phyloP scores from a whole-genome alignment of 108 stramenopile species.

The Cyclotella choctawhatcheeana region DNA sequence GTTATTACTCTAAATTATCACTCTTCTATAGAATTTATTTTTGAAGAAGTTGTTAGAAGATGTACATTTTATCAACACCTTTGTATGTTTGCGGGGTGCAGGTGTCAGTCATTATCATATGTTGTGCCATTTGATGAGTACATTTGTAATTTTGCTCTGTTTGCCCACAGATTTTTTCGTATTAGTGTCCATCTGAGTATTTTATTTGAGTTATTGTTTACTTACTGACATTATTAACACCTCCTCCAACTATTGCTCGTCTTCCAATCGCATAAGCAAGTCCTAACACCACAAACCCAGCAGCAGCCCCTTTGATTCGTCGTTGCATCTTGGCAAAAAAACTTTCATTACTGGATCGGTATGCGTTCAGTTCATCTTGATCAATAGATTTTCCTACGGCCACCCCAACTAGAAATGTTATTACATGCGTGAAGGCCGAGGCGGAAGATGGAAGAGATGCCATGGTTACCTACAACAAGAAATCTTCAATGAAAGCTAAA shows the following conservation, averaged over 20 bases:
- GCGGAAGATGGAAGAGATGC: constrained; percentile 32
- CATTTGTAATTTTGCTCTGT: too few relatives aligned
- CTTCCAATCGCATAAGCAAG: constrained; percentile 14
- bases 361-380: constrained; percentile 33
- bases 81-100: too few relatives aligned
- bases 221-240: constrained; percentile 1
- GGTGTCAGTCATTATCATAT: too few relatives aligned
- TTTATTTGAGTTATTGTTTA: too few relatives aligned
- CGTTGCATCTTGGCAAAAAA: constrained; percentile 11
- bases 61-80: too few relatives aligned
- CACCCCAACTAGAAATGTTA: constrained; percentile 25
- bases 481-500: background rate
- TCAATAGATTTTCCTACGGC: constrained; percentile 30
- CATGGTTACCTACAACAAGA: background rate
- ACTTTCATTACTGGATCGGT: constrained; percentile 21
- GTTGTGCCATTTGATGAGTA: too few relatives aligned
- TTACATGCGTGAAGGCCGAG: constrained; percentile 20
- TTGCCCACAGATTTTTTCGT: too few relatives aligned
- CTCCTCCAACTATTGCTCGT: constrained; percentile 16
- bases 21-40: too few relatives aligned
- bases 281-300: constrained; percentile 22
- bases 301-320: constrained; percentile 10
- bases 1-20: too few relatives aligned
- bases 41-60: too few relatives aligned
- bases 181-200: too few relatives aligned